These are phyloP conservation scores for Rhodosporidiobolus sp. DNA, from an alignment of 768 basidiomycete genomes.

Conservation along the genomic window DNA sequence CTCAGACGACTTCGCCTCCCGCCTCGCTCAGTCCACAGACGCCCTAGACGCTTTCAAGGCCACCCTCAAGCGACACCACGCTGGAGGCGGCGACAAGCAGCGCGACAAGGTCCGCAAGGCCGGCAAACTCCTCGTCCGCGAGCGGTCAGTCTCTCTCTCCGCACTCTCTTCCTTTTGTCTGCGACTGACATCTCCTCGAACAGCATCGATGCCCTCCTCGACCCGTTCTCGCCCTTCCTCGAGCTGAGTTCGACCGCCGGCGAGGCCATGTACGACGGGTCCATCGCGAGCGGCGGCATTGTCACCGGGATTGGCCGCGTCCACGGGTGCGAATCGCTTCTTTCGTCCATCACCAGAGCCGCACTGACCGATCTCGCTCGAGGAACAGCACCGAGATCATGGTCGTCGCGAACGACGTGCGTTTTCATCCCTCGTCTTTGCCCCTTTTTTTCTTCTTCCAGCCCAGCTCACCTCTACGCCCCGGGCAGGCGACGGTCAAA, in stretches of 20 bases:
- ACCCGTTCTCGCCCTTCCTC: constrained; percentile 82
- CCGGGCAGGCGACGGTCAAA: constrained; percentile 31
- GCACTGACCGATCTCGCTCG: not conserved
- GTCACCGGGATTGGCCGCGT: constrained; percentile 64
- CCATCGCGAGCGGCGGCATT: constrained; percentile 80
- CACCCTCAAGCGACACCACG: constrained; percentile 60
- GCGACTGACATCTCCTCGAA: constrained; percentile 59
- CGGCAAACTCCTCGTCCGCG: constrained; percentile 78
- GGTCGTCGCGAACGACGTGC: constrained; percentile 89
- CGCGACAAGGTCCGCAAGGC: constrained; percentile 68
- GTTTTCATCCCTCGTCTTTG: constrained; percentile 51
- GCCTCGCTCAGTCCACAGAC: constrained; percentile 65
- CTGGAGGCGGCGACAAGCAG: constrained; percentile 73
- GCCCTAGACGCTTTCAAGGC: constrained; percentile 57
- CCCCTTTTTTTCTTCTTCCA: constrained; percentile 3
- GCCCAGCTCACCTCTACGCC: not conserved
- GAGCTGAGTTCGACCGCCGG: constrained; percentile 83
- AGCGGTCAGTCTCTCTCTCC: constrained; percentile 58
- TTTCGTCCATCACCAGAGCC: too few species aligned
- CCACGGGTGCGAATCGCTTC: constrained; percentile 21
- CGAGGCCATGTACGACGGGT: constrained; percentile 74
- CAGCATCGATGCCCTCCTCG: constrained; percentile 71
- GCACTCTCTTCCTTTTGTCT: constrained; percentile 50
- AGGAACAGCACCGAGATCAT: constrained; percentile 73
- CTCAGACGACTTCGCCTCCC: constrained; percentile 68